Percentiles rank a stretch among this genome's conserved stretches.
Evolutionary conservation across 495 filamentous ascomycete species (phyloP).

Genomic region (Cercophora newfieldiana): DNA sequence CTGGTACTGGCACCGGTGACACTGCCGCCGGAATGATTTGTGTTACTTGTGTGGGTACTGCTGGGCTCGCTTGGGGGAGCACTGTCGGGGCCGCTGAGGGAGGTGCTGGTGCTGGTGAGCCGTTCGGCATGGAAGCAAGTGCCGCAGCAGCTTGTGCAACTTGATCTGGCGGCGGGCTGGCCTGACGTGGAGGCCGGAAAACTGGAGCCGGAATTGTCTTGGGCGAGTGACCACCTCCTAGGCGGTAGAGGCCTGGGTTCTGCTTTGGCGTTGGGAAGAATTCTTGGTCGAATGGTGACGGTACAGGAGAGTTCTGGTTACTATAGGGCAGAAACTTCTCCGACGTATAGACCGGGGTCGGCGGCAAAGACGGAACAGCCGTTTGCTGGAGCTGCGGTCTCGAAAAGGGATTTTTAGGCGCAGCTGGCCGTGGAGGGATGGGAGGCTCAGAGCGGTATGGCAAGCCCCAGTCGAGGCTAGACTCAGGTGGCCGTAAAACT

Average conservation of each 20-base stretch:
- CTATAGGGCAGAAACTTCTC: conserved; percentile 1
- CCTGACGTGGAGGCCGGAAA: not conserved
- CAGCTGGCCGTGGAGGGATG: not conserved
- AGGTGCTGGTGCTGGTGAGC: not conserved
- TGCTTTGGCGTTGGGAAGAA: not conserved
- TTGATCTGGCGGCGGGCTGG: not conserved
- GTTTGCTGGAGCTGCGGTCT: not conserved
- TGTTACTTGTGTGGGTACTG: not conserved
- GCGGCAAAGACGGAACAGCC: not conserved
- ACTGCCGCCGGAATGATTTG: not conserved
- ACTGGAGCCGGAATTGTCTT: not conserved
- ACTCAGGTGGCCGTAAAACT: not conserved
- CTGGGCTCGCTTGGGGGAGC: not conserved
- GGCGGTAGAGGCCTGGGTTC: not conserved
- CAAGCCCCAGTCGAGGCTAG: not conserved
- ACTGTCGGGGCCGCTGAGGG: not conserved
- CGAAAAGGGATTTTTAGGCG: not conserved
- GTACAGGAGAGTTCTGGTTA: not conserved
- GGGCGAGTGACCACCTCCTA: not conserved
- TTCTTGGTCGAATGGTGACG: not conserved
- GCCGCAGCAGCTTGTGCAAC: not conserved
- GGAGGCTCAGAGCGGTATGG: not conserved
- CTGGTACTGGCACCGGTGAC: not conserved
- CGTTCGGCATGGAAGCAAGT: not conserved
- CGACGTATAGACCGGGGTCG: not conserved